These are phyloP conservation scores for Aspergillus indologenus DNA, from an alignment of 495 filamentous ascomycete species.

Conservation along the genomic window DNA sequence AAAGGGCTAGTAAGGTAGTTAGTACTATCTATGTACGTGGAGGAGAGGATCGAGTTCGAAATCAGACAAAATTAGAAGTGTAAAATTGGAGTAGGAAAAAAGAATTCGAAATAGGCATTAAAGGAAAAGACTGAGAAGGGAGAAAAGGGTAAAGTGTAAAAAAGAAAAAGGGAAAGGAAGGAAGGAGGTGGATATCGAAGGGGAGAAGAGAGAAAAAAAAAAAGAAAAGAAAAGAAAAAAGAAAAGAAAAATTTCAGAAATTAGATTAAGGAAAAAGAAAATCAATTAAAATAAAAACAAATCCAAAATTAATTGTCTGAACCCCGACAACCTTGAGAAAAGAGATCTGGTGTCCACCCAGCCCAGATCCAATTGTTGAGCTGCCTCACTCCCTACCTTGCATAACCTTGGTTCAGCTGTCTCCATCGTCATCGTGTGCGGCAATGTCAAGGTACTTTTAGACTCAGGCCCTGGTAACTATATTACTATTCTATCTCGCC, in stretches of 20 bases:
- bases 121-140: slow-evolving; percentile 5
- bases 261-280: slow-evolving; percentile 10
- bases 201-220: slow-evolving; percentile 1
- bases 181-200: neutral
- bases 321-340: slow-evolving; percentile 17
- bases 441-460: slow-evolving; percentile 28
- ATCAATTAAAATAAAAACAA: slow-evolving; percentile 12
- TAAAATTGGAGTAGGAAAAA: neutral
- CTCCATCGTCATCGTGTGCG: slow-evolving; percentile 31
- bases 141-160: neutral
- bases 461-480: slow-evolving; percentile 16
- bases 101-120: slow-evolving; percentile 5
- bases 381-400: slow-evolving; percentile 26
- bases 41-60: no score
- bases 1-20: no score
- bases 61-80: no score
- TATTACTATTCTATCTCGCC: slow-evolving; percentile 23
- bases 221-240: slow-evolving; percentile 12
- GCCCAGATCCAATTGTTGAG: slow-evolving; percentile 25
- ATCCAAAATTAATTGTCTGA: slow-evolving; percentile 13
- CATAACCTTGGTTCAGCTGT: slow-evolving; percentile 33
- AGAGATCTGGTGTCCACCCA: slow-evolving; percentile 22
- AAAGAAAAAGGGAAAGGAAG: slow-evolving; percentile 1
- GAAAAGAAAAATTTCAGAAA: neutral
- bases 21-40: no score